phyloP scores from a whole-genome alignment of 2,329 filamentous ascomycete genomes.

The Nemania abortiva region DNA sequence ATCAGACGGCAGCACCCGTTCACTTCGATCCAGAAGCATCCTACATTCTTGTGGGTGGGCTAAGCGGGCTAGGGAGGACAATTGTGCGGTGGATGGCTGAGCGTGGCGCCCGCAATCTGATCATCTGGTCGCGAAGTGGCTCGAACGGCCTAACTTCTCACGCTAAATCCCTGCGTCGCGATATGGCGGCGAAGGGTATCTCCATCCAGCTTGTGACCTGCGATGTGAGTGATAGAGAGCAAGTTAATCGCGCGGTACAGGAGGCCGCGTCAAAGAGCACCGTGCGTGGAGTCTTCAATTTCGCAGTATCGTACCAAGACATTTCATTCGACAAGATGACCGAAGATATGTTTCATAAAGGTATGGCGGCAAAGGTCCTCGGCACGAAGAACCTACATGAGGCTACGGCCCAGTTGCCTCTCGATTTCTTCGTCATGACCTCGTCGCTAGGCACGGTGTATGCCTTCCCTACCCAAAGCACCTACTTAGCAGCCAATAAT shows the following conservation, averaged over 20 bases:
- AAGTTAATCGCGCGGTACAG: neutral
- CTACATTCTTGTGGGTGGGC: conserved; percentile 21
- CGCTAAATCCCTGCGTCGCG: neutral
- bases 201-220: neutral
- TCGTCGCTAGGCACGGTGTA: conserved; percentile 15
- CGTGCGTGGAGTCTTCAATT: neutral
- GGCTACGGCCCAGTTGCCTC: neutral
- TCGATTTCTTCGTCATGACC: conserved; percentile 29
- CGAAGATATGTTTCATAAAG: neutral
- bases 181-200: neutral
- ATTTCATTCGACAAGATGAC: neutral
- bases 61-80: conserved; percentile 17
- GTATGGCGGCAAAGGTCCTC: neutral
- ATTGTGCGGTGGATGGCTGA: conserved; percentile 15
- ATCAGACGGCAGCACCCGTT: neutral
- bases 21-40: conserved; percentile 18
- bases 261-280: conserved; percentile 4
- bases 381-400: conserved; percentile 27
- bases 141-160: conserved; percentile 8
- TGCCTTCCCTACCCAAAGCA: conserved; percentile 24
- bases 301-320: conserved; percentile 18
- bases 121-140: conserved; percentile 11
- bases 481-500: conserved; percentile 23
- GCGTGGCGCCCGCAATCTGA: conserved; percentile 17
- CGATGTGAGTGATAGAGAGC: neutral